Percentiles rank a stretch among this genome's conserved stretches.
Conservation (phyloP, 1,139 yeast species). For the Blastobotrys proliferans region DNA sequence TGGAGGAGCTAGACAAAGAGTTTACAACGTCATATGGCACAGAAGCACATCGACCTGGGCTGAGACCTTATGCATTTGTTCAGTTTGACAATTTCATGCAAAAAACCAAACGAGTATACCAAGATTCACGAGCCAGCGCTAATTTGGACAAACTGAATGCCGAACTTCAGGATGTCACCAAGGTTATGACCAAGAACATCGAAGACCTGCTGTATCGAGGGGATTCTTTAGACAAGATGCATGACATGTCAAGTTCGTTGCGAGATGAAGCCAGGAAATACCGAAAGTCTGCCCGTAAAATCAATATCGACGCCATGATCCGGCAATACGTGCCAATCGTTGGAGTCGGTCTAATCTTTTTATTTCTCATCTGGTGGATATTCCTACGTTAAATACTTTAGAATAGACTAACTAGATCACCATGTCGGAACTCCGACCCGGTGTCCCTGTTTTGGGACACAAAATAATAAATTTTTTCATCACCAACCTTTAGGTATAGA, state of each 20-base stretch:
- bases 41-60: conserved; percentile 58
- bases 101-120: conserved; percentile 83
- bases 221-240: conserved; percentile 85
- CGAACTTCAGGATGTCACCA: conserved; percentile 88
- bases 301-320: conserved; percentile 82
- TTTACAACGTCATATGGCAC: conserved; percentile 74
- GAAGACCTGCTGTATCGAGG: conserved; percentile 94
- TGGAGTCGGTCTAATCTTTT: conserved; percentile 64
- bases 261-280: conserved; percentile 84
- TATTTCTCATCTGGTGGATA: conserved; percentile 81
- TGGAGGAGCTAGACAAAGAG: conserved; percentile 77
- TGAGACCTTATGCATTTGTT: conserved; percentile 87
- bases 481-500: background rate
- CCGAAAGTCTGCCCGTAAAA: conserved; percentile 82
- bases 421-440: too few species aligned
- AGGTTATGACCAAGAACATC: conserved; percentile 92
- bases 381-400: conserved; percentile 48
- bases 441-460: background rate
- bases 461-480: conserved; percentile 1
- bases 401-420: too few species aligned
- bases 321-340: conserved; percentile 86
- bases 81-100: conserved; percentile 79
- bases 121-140: conserved; percentile 85
- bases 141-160: conserved; percentile 81
- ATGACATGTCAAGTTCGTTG: conserved; percentile 77